A percentile compares a stretch with the other conserved stretches of the same genome.
These are phyloP conservation scores for Trametes pubescens DNA, from an alignment of 1,284 basidiomycete species.

Conservation along the genomic window DNA sequence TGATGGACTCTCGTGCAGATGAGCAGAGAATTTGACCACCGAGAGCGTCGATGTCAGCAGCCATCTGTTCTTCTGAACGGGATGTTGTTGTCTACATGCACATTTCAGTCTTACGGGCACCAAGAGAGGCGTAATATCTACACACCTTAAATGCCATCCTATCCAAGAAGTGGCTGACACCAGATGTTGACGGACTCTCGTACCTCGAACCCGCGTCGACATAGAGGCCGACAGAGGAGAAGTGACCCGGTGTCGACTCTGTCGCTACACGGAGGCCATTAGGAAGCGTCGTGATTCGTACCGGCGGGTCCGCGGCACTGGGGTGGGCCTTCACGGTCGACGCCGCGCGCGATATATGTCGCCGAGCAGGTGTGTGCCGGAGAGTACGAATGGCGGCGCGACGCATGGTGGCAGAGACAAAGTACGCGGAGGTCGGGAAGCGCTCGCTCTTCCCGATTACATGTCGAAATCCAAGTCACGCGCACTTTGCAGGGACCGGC, in stretches of 20 bases:
- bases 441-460: conserved; percentile 2
- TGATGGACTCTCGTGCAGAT: conserved; percentile 93
- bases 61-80: conserved; percentile 80
- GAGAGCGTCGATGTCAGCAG: conserved; percentile 81
- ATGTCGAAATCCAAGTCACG: neutral
- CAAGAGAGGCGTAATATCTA: conserved; percentile 15
- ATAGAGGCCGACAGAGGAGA: conserved; percentile 93
- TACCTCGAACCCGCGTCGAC: conserved; percentile 95
- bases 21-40: conserved; percentile 95
- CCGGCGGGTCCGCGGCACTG: conserved; percentile 40
- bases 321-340: conserved; percentile 7
- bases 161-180: conserved; percentile 92
- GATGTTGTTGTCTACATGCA: conserved; percentile 62
- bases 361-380: conserved; percentile 20
- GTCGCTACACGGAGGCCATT: conserved; percentile 95
- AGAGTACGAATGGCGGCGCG: conserved; percentile 34
- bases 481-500: neutral
- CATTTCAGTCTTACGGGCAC: conserved; percentile 9
- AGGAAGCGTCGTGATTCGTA: conserved; percentile 84
- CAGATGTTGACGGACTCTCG: conserved; percentile 80
- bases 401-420: conserved; percentile 32
- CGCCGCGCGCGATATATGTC: conserved; percentile 11
- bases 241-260: conserved; percentile 92
- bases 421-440: neutral
- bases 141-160: conserved; percentile 96